Base-by-base conservation (phyloP, 805 yeast species). In the Starmera amethionina region DNA sequence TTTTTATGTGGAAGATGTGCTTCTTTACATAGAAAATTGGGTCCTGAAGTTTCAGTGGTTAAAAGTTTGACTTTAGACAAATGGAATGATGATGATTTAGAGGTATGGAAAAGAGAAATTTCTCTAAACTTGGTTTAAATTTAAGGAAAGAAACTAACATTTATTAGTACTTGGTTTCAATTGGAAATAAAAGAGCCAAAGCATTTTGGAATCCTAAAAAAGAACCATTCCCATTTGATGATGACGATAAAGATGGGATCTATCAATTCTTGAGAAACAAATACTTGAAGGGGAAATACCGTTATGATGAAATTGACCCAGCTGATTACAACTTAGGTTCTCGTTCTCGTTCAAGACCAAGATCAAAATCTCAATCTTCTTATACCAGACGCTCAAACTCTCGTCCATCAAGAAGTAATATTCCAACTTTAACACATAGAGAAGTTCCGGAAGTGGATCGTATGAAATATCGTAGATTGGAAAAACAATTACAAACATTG, bases 1-100 rank as follows among this genome's bases (percentile, higher is more conserved):
- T 78, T 86, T 43, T 64, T 86, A 14, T 86, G 95, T 64, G 93
- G 93, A 13, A 65, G 93, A 47, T 86, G 95, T 68, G 90, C 94
- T 8, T 76, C 85, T 4, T 69, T 79, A 30, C 95, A 86, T 59
- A 67, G 86, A 44, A 72, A 73, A 41, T 64, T 84, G 34, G 84
- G 87, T 0, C 50, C 67, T 2, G 77, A 76, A 33, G 59, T 79
- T 11, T 79, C 89, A 5, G 62, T 66, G 38, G 85, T 84, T 8
- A 83, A 82, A 51, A 80, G 89, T 1, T 63, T 86, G 40, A 77
- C 88, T 5, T 65, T 82, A 55, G 95, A 86, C 49, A 60, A 65
- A 4, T 86, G 95, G 95, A 48, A 68, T 1, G 56, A 56, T 5
- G 65, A 64, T 7, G 86, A 86, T 52, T 49, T 85, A 27, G 74